Conservation (phyloP, 2,329 filamentous ascomycete species). For the Trichophyton simii region DNA sequence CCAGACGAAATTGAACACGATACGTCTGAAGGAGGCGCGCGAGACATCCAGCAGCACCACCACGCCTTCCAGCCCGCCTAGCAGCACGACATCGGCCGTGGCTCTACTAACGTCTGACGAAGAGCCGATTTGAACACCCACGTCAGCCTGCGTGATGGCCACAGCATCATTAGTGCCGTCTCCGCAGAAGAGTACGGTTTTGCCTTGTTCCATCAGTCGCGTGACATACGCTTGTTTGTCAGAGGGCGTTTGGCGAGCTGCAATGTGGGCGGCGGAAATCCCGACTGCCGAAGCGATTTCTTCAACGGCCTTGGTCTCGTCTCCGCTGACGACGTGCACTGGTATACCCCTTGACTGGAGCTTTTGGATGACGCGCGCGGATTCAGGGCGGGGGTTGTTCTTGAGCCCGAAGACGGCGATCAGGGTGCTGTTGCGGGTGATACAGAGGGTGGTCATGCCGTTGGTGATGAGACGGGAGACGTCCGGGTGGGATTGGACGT, state of each 20-base stretch:
- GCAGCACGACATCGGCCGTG: slow-evolving; percentile 57
- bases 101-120: slow-evolving; percentile 52
- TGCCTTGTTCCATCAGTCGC: slow-evolving; percentile 18
- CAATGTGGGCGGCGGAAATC: slow-evolving; percentile 30
- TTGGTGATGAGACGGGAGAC: slow-evolving; percentile 25
- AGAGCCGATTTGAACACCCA: slow-evolving; percentile 57
- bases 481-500: slow-evolving; percentile 19
- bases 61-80: slow-evolving; percentile 46
- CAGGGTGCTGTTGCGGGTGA: slow-evolving; percentile 37
- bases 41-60: slow-evolving; percentile 46
- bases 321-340: slow-evolving; percentile 47
- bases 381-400: slow-evolving; percentile 38
- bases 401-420: slow-evolving; percentile 41
- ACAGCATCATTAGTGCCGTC: slow-evolving; percentile 71
- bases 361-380: slow-evolving; percentile 39
- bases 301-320: slow-evolving; percentile 39
- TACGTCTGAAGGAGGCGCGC: slow-evolving; percentile 33
- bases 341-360: slow-evolving; percentile 38
- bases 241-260: slow-evolving; percentile 38
- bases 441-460: slow-evolving; percentile 45
- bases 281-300: slow-evolving; percentile 34
- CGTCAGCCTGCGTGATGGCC: slow-evolving; percentile 56
- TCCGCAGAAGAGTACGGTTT: slow-evolving; percentile 55
- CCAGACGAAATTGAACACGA: slow-evolving; percentile 59
- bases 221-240: slow-evolving; percentile 45